These are phyloP conservation scores for Saururus chinensis DNA, from an alignment of 164 flowering plant genomes.

Conservation along the genomic window DNA sequence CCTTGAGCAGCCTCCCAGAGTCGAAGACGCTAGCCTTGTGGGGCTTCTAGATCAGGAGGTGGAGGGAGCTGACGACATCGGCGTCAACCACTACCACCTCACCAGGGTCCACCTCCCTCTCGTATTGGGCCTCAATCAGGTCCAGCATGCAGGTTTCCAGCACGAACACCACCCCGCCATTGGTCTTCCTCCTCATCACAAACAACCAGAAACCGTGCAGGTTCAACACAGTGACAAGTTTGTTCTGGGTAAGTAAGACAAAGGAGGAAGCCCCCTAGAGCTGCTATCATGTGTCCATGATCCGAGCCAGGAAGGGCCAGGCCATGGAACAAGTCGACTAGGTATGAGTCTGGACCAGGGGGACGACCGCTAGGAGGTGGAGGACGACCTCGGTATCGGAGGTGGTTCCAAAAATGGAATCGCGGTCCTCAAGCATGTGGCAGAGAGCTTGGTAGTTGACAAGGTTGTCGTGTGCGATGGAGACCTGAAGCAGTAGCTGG, in stretches of 20 bases:
- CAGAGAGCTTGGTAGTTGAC: constrained; percentile 61
- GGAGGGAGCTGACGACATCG: constrained; percentile 47
- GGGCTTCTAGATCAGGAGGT: constrained; percentile 45
- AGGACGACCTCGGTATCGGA: constrained; percentile 90
- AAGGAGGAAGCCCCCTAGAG: constrained; percentile 85
- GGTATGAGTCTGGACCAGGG: too few relatives aligned
- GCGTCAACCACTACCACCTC: constrained; percentile 73
- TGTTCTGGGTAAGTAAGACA: constrained; percentile 84
- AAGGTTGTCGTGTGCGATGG: constrained; percentile 78
- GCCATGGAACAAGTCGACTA: too few relatives aligned
- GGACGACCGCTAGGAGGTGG: constrained; percentile 61
- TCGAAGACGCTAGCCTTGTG: constrained; percentile 77
- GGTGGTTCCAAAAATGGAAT: constrained; percentile 76
- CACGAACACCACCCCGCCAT: constrained; percentile 86
- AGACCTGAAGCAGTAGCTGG: constrained; percentile 69
- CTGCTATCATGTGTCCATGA: constrained; percentile 79
- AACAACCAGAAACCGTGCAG: constrained; percentile 78
- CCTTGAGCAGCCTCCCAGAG: too few relatives aligned
- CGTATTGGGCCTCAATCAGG: constrained; percentile 76
- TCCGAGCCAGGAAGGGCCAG: constrained; percentile 66
- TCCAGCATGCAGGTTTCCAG: constrained; percentile 87
- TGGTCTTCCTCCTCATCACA: constrained; percentile 82
- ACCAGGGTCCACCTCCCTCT: constrained; percentile 81
- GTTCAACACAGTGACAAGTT: constrained; percentile 80
- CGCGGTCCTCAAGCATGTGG: constrained; percentile 60